These are phyloP conservation scores for Heterobasidion irregulare DNA, from an alignment of 1,284 basidiomycete species.

Conservation along the genomic window DNA sequence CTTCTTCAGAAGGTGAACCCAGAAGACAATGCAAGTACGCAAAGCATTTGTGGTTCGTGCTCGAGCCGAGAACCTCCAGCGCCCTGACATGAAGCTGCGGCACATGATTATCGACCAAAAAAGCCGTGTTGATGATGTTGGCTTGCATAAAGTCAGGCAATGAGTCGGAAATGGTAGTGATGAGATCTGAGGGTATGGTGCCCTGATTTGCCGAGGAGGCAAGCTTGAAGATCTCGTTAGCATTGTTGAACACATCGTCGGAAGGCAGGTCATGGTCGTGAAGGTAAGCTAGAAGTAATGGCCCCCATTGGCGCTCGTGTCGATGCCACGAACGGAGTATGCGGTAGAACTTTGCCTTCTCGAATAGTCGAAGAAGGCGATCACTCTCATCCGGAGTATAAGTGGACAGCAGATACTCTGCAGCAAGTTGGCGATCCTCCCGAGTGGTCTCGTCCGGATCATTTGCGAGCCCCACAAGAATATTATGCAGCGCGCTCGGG, in stretches of 20 bases:
- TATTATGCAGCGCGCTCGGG: slow-evolving; percentile 60
- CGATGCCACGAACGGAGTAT: slow-evolving; percentile 80
- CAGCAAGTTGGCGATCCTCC: slow-evolving; percentile 92
- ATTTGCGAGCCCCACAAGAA: slow-evolving; percentile 72
- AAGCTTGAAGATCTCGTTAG: slow-evolving; percentile 54
- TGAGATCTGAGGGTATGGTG: slow-evolving; percentile 42
- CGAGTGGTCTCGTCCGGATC: slow-evolving; percentile 70
- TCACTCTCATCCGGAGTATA: slow-evolving; percentile 81
- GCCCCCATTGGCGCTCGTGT: slow-evolving; percentile 71
- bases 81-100: slow-evolving; percentile 58
- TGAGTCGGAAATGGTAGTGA: slow-evolving; percentile 40
- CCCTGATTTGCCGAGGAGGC: slow-evolving; percentile 39
- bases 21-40: slow-evolving; percentile 77
- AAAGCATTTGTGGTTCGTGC: slow-evolving; percentile 51
- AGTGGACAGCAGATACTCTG: slow-evolving; percentile 89
- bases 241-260: slow-evolving; percentile 52
- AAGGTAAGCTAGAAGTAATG: slow-evolving; percentile 66
- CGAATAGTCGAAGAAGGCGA: slow-evolving; percentile 63
- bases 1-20: slow-evolving; percentile 41
- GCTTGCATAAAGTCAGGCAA: slow-evolving; percentile 58
- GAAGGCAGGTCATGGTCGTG: slow-evolving; percentile 65
- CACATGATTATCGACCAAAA: slow-evolving; percentile 64
- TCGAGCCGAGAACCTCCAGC: slow-evolving; percentile 35
- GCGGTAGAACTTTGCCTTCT: slow-evolving; percentile 82
- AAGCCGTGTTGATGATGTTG: slow-evolving; percentile 61